Conservation (phyloP, 1,139 yeast species). For the Suhomyces yuchorum region DNA sequence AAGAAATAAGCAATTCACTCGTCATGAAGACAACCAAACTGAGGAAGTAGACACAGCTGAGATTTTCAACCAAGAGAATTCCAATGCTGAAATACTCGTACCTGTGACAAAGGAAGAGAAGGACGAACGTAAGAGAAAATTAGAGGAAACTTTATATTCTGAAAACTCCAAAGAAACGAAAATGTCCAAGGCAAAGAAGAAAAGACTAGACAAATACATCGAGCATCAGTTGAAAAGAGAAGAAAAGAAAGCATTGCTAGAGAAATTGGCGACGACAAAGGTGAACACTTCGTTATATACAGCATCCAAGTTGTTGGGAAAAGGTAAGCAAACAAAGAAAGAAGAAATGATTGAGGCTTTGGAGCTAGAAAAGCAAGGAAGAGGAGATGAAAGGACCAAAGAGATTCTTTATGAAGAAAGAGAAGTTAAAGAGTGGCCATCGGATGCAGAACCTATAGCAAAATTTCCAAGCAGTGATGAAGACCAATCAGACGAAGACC, state of each 20-base stretch:
- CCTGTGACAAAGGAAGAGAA: slow-evolving; percentile 60
- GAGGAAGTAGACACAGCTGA: slow-evolving; percentile 11
- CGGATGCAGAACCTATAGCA: slow-evolving; percentile 26
- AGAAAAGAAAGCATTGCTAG: slow-evolving; percentile 77
- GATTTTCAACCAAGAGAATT: slow-evolving; percentile 32
- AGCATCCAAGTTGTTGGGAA: slow-evolving; percentile 76
- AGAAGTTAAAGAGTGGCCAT: slow-evolving; percentile 65
- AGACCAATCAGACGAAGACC: slow-evolving; percentile 21
- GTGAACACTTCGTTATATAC: slow-evolving; percentile 70
- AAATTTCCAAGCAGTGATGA: slow-evolving; percentile 20
- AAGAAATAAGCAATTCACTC: slow-evolving; percentile 65
- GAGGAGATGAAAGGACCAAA: slow-evolving; percentile 63
- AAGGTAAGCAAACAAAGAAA: slow-evolving; percentile 69
- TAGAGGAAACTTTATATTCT: slow-evolving; percentile 57
- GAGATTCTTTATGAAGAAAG: slow-evolving; percentile 72
- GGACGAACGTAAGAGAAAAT: slow-evolving; percentile 61
- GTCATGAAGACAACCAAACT: slow-evolving; percentile 34
- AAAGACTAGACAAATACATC: slow-evolving; percentile 73
- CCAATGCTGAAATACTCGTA: slow-evolving; percentile 62
- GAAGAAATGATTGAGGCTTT: slow-evolving; percentile 78
- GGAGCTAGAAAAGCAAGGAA: slow-evolving; percentile 70
- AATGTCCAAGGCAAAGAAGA: slow-evolving; percentile 71
- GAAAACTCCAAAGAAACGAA: slow-evolving; percentile 65
- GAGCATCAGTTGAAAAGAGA: slow-evolving; percentile 90
- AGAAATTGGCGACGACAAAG: slow-evolving; percentile 69